Conservation (phyloP, 2,329 filamentous ascomycete genomes). For the Dothiorella sarmentorum region DNA sequence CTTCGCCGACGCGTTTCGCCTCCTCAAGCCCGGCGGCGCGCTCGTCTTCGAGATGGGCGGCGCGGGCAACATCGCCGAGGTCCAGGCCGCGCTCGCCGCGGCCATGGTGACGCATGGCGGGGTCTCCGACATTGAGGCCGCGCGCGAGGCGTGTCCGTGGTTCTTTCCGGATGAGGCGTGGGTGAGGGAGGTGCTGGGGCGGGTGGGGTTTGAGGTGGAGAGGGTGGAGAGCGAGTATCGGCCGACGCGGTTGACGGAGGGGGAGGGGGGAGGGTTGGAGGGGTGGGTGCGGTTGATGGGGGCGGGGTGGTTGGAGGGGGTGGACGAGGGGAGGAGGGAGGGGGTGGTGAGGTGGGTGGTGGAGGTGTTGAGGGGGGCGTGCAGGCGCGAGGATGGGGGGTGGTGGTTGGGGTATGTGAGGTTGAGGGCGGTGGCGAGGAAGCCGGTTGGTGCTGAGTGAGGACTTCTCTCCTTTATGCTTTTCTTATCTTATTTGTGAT, state of each 20-base stretch:
- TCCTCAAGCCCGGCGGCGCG: slow-evolving; percentile 53
- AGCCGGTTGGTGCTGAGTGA: not conserved
- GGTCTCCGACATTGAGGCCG: slow-evolving; percentile 46
- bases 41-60: slow-evolving; percentile 72
- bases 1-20: slow-evolving; percentile 51
- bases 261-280: slow-evolving; percentile 54
- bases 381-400: slow-evolving; percentile 55
- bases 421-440: slow-evolving; percentile 33
- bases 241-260: slow-evolving; percentile 51
- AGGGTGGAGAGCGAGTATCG: slow-evolving; percentile 61
- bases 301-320: slow-evolving; percentile 54
- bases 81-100: slow-evolving; percentile 56
- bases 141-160: slow-evolving; percentile 59
- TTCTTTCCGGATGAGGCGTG: slow-evolving; percentile 67
- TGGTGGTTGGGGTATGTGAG: slow-evolving; percentile 48
- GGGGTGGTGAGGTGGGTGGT: slow-evolving; percentile 53
- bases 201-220: slow-evolving; percentile 42
- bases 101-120: slow-evolving; percentile 52
- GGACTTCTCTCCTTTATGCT: not conserved
- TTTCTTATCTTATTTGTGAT: not conserved
- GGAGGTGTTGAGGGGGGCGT: slow-evolving; percentile 52
- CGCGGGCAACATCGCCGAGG: slow-evolving; percentile 64
- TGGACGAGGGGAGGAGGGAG: slow-evolving; percentile 51
- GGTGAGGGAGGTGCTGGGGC: slow-evolving; percentile 43
- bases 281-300: slow-evolving; percentile 67